phyloP scores from a whole-genome alignment of 768 basidiomycete species.

The Suillus decipiens region DNA sequence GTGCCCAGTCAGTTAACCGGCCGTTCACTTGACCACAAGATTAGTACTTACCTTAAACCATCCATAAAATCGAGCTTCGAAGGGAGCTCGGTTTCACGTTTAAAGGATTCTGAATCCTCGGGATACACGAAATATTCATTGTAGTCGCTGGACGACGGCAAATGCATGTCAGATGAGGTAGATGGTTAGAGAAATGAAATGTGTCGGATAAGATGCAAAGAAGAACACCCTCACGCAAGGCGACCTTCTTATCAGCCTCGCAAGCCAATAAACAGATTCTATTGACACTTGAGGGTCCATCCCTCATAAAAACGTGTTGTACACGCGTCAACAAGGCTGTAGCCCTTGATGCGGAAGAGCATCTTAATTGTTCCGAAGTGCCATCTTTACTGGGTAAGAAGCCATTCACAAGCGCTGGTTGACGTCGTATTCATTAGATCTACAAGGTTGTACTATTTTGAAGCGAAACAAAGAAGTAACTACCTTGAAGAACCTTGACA shows the following conservation, averaged over 20 bases:
- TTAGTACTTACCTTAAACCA: neutral
- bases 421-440: neutral
- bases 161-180: neutral
- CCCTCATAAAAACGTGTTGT: constrained; percentile 36
- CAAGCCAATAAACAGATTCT: constrained; percentile 25
- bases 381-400: constrained; percentile 25
- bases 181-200: neutral
- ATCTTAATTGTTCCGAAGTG: constrained; percentile 24
- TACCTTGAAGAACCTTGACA: neutral
- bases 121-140: constrained; percentile 3
- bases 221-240: constrained; percentile 16
- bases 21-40: neutral
- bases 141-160: neutral
- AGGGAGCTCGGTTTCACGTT: neutral
- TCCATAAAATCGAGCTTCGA: constrained; percentile 8
- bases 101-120: neutral
- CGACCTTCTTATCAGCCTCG: constrained; percentile 31
- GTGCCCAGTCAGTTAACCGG: neutral
- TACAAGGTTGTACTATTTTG: neutral
- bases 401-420: constrained; percentile 14
- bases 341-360: constrained; percentile 23
- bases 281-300: constrained; percentile 38
- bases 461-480: neutral
- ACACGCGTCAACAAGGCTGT: constrained; percentile 36
- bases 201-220: constrained; percentile 3